These are phyloP conservation scores for Hygrophila difformis DNA, from an alignment of 257 asterid genomes.

Conservation along the genomic window DNA sequence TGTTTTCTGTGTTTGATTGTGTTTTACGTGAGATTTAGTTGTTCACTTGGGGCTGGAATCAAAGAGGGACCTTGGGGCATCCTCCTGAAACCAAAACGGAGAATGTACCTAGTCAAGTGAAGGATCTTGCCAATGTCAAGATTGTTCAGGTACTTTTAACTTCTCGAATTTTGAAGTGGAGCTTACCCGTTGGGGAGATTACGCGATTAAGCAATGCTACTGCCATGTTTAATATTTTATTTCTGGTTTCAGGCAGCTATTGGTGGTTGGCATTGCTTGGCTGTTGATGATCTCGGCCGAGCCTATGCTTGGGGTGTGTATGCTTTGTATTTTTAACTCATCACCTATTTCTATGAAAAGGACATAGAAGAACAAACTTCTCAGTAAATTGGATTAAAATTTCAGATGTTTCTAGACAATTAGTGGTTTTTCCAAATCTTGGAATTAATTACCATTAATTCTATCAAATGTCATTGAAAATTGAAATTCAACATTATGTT, in stretches of 20 bases:
- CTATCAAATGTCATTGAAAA: conserved; percentile 1
- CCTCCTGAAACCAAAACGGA: conserved; percentile 85
- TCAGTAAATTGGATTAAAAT: neutral
- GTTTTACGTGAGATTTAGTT: conserved; percentile 30
- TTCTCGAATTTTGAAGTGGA: neutral
- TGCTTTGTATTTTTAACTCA: conserved; percentile 1
- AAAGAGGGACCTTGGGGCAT: conserved; percentile 94
- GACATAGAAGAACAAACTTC: neutral
- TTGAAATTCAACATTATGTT: neutral
- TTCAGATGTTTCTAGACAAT: conserved; percentile 7
- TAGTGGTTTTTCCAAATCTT: conserved; percentile 9
- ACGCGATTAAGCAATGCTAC: conserved; percentile 1
- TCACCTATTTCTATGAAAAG: conserved; percentile 1
- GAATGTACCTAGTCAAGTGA: conserved; percentile 87
- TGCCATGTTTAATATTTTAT: conserved; percentile 11
- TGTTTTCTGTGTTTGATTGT: conserved; percentile 5
- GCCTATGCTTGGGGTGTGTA: conserved; percentile 96
- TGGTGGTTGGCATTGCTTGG: conserved; percentile 99
- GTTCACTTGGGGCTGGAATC: conserved; percentile 99
- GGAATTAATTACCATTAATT: conserved; percentile 11
- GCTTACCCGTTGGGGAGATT: neutral
- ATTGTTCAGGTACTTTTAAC: conserved; percentile 70
- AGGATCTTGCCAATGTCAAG: conserved; percentile 69
- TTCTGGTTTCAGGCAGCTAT: conserved; percentile 75
- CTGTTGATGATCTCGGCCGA: conserved; percentile 93